These are phyloP conservation scores for Hyphodiscus sp. DNA, from an alignment of 2,329 filamentous ascomycete species.

Conservation along the genomic window DNA sequence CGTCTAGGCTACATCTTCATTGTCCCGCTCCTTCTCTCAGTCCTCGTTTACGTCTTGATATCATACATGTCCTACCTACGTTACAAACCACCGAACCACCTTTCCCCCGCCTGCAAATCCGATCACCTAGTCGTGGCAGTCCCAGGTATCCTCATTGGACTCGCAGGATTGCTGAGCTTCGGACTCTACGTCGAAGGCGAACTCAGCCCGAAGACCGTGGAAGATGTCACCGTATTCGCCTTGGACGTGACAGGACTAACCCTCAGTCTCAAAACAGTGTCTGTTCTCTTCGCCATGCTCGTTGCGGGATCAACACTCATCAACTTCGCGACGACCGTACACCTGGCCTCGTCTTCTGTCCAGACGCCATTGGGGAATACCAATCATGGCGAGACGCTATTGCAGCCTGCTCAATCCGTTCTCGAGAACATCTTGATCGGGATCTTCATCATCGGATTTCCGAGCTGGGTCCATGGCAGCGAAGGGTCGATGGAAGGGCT, in stretches of 20 bases:
- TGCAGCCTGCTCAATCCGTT: not conserved
- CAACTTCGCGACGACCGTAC: not conserved
- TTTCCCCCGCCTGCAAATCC: not conserved
- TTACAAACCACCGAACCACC: constrained; percentile 6
- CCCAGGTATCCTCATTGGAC: not conserved
- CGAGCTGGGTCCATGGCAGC: constrained; percentile 11
- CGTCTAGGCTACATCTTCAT: constrained; percentile 39
- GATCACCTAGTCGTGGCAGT: not conserved
- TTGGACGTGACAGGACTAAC: constrained; percentile 7
- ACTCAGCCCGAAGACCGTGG: not conserved
- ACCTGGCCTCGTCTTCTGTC: constrained; percentile 5
- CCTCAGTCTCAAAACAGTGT: constrained; percentile 14
- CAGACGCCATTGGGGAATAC: not conserved
- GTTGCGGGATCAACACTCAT: constrained; percentile 10
- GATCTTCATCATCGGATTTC: constrained; percentile 19
- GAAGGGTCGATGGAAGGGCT: constrained; percentile 10
- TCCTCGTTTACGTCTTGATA: constrained; percentile 13
- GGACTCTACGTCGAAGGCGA: constrained; percentile 4
- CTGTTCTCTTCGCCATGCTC: constrained; percentile 15
- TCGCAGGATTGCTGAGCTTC: not conserved
- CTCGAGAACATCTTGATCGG: constrained; percentile 16
- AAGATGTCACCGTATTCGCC: constrained; percentile 2
- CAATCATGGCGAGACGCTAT: not conserved
- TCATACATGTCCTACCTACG: constrained; percentile 7
- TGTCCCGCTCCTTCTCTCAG: constrained; percentile 14